Conservation (phyloP, 306 rosid species). For the Pachyrhizus erosus region DNA sequence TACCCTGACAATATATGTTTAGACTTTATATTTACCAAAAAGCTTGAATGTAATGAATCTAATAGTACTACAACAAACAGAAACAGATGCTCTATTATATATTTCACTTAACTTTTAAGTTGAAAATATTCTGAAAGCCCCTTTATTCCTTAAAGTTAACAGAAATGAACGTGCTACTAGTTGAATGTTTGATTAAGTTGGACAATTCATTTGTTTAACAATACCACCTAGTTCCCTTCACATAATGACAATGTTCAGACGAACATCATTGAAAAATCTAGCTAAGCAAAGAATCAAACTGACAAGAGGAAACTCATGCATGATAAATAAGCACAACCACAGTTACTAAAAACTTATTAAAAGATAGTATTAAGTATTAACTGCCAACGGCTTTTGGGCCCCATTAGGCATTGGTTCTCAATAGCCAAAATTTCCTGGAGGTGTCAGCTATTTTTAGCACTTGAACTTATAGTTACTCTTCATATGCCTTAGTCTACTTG, state of each 20-base stretch:
- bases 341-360: background rate
- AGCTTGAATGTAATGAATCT: background rate
- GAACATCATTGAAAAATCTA: background rate
- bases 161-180: background rate
- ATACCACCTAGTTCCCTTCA: background rate
- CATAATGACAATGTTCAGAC: background rate
- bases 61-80: background rate
- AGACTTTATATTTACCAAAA: background rate
- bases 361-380: background rate
- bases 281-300: background rate
- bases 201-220: background rate
- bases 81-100: background rate
- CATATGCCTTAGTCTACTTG: background rate
- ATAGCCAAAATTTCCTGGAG: background rate
- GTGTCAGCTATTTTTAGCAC: background rate
- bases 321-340: background rate
- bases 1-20: too few species aligned
- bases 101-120: background rate
- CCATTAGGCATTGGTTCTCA: slow-evolving; percentile 6
- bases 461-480: slow-evolving; percentile 15
- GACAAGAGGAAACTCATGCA: background rate
- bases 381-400: slow-evolving; percentile 3
- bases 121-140: slow-evolving; percentile 17
- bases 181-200: background rate
- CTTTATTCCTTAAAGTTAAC: background rate